Percentiles rank a stretch among this genome's conserved stretches.
Conservation (phyloP, 768 basidiomycete species). For the Calocybe cyanea region DNA sequence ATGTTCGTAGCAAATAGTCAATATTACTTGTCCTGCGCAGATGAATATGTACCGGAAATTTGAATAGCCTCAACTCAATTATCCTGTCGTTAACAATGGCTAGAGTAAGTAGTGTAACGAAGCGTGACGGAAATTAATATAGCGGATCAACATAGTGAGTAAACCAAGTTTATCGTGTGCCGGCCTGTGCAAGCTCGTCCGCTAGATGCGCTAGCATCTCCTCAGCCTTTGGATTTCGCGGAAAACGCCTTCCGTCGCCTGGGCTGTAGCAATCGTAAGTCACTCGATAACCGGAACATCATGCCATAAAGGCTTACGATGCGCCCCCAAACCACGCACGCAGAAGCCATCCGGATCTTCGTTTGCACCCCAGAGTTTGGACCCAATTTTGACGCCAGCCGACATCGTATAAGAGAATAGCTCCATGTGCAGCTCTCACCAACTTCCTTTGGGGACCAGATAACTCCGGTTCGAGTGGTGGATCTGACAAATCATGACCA, state of each 20-base stretch:
- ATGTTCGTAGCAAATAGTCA: no score
- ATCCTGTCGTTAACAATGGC: no score
- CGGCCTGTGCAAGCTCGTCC: slow-evolving; percentile 52
- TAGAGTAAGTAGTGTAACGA: no score
- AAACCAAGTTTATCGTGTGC: slow-evolving; percentile 37
- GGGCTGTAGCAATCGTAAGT: slow-evolving; percentile 29
- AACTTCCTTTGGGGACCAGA: slow-evolving; percentile 59
- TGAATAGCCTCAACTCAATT: no score
- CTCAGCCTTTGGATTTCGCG: slow-evolving; percentile 65
- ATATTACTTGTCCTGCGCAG: no score
- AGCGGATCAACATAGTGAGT: no score
- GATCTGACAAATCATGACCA: slow-evolving; percentile 56
- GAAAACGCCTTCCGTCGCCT: slow-evolving; percentile 68
- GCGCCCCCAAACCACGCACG: slow-evolving; percentile 60
- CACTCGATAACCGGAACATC: neutral
- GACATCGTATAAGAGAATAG: slow-evolving; percentile 65
- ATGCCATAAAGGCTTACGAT: slow-evolving; percentile 42
- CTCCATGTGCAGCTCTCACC: slow-evolving; percentile 59
- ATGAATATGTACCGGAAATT: no score
- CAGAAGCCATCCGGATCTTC: slow-evolving; percentile 46
- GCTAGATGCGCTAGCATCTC: slow-evolving; percentile 66
- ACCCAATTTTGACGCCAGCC: slow-evolving; percentile 70
- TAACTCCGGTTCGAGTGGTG: slow-evolving; percentile 71
- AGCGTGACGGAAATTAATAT: no score
- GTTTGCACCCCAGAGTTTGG: slow-evolving; percentile 63